Base-by-base conservation (phyloP, 805 yeast genomes). In the Alloascoidea africana region DNA sequence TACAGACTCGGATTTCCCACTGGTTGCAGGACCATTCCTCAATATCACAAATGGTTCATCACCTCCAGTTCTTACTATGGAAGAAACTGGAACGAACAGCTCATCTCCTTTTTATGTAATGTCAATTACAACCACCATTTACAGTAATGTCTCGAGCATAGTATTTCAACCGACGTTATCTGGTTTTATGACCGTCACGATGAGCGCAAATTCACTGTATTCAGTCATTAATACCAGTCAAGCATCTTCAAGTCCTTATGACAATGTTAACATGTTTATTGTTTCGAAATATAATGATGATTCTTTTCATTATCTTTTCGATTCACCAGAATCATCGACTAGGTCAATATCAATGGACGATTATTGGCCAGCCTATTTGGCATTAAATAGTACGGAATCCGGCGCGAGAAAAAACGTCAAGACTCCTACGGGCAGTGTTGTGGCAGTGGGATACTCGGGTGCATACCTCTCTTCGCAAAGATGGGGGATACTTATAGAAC, bases 401-500 rank as follows among this genome's bases (percentile, higher is more conserved):
- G 81, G 80, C 2, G 59, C 65, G 5, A 45, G 52, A 4, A 53
- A 61, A 13, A 53, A 63, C 4, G 54, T 65, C 0, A 50, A 46
- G 4, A 56, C 63, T 17, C 59, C 67, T 3, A 42, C 52, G 18
- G 58, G 56, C 4, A 45, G 47, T 2, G 45, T 55, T 8, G 66
- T 78, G 3, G 73, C 87, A 1, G 60, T 70, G 2, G 85, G 85
- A 0, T 76, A 58, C 46, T 58, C 73, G 0, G 59, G 64, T 0
- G 67, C 68, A 11, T 54, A 63, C 17, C 13, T 23, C n/a, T 8
- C 13, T 8, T 8, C n/a, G n/a, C n/a, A 8, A 8, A n/a, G 60
- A 8, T 86, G 96, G 96, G 69, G 73, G n/a, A 76, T 86, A 2
- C 56, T 76, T 0, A 72, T 86, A 3, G 77, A 77, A 44, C 93